phyloP scores from a whole-genome alignment of 1,284 basidiomycete species.

The Puccinia hordei region DNA sequence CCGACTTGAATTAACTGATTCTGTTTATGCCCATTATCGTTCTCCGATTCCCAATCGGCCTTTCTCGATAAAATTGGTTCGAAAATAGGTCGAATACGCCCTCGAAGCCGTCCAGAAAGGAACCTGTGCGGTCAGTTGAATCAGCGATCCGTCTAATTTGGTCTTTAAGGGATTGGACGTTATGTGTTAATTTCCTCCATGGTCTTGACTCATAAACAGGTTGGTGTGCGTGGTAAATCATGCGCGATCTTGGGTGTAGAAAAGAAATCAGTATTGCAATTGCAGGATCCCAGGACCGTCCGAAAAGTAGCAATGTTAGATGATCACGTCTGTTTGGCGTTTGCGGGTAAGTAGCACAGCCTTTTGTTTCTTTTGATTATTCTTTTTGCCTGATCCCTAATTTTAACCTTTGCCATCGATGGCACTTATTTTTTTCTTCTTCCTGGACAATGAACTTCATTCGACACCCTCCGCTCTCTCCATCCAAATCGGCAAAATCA shows the following conservation, averaged over 20 bases:
- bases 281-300: conserved; percentile 96
- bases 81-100: conserved; percentile 88
- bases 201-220: conserved; percentile 63
- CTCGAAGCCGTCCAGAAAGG: conserved; percentile 94
- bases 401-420: neutral
- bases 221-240: conserved; percentile 91
- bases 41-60: neutral
- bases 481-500: neutral
- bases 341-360: conserved; percentile 72
- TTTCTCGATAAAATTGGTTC: neutral
- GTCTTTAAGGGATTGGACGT: too few relatives aligned
- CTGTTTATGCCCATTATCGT: neutral
- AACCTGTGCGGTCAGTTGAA: conserved; percentile 82
- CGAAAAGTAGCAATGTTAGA: conserved; percentile 98
- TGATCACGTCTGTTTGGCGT: conserved; percentile 95
- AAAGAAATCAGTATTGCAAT: conserved; percentile 95
- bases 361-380: neutral
- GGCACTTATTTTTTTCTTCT: neutral
- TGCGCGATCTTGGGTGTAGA: conserved; percentile 97
- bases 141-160: neutral
- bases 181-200: conserved; percentile 8
- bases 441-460: neutral
- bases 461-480: conserved; percentile 39
- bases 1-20: neutral
- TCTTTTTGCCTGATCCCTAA: neutral